Evolutionary conservation across 305 asterid genomes (phyloP).

Genomic region (Plantago coronopus): DNA sequence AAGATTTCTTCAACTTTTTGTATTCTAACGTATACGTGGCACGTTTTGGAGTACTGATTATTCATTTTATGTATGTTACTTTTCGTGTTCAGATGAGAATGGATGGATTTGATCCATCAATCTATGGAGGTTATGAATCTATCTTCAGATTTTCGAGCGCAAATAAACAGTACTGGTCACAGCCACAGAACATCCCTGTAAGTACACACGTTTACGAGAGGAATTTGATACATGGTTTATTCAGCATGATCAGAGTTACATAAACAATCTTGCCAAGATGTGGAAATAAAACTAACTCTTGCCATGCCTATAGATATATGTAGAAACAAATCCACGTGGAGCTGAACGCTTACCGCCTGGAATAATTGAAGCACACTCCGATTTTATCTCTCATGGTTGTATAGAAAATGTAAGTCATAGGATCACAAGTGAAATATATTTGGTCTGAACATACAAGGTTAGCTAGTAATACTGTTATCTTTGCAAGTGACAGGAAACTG

Average conservation of each 20-base stretch:
- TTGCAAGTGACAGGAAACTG: conserved; percentile 24
- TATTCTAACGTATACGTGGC: not conserved
- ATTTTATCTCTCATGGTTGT: conserved; percentile 23
- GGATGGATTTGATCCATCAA: not conserved
- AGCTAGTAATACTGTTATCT: not conserved
- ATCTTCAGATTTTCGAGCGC: not conserved
- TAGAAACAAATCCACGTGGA: conserved; percentile 41
- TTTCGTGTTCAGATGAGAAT: not conserved
- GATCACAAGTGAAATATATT: not conserved
- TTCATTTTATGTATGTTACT: not conserved
- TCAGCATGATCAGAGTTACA: not conserved
- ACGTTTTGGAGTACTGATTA: not conserved
- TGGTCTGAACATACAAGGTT: not conserved
- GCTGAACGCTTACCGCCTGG: conserved; percentile 35
- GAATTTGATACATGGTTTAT: not conserved
- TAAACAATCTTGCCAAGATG: conserved; percentile 10
- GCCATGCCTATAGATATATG: conserved; percentile 33
- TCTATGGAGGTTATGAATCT: not conserved
- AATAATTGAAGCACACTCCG: conserved; percentile 21
- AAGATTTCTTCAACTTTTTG: conserved; percentile 20
- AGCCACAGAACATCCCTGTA: conserved; percentile 26
- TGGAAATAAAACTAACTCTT: not conserved
- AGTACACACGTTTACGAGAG: not conserved
- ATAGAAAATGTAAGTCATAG: conserved; percentile 22
- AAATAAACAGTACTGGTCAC: conserved; percentile 9